These are phyloP conservation scores for Backusella circina DNA, from an alignment of 192 early-diverging fungal species.

Conservation along the genomic window DNA sequence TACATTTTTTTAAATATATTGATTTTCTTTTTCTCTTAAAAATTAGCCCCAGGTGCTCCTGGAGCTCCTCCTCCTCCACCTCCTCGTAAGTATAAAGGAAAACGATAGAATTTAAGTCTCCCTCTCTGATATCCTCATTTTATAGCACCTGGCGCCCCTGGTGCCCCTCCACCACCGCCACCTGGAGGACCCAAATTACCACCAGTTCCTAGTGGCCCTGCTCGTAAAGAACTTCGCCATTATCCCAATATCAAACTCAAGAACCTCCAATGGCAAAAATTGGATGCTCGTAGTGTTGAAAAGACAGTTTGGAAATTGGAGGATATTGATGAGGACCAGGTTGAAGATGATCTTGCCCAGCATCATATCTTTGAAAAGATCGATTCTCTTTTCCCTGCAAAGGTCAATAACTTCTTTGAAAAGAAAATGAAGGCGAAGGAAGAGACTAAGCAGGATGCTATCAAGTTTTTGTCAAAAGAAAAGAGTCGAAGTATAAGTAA, in stretches of 20 bases:
- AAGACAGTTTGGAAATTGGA: slow-evolving; percentile 29
- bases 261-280: slow-evolving; percentile 35
- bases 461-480: slow-evolving; percentile 64
- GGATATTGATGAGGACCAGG: slow-evolving; percentile 22
- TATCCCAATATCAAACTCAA: slow-evolving; percentile 31
- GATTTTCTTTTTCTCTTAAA: neutral
- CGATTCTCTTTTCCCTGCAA: slow-evolving; percentile 69
- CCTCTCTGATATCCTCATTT: neutral
- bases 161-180: slow-evolving; percentile 13
- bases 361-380: slow-evolving; percentile 58
- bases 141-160: slow-evolving; percentile 11
- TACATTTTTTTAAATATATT: neutral
- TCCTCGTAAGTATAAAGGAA: neutral
- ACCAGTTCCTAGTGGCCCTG: slow-evolving; percentile 3
- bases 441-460: slow-evolving; percentile 52
- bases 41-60: slow-evolving; percentile 3
- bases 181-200: slow-evolving; percentile 25
- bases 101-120: neutral
- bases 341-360: slow-evolving; percentile 25
- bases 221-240: slow-evolving; percentile 23
- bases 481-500: slow-evolving; percentile 57
- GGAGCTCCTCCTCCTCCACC: slow-evolving; percentile 10
- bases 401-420: slow-evolving; percentile 42
- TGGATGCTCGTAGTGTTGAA: slow-evolving; percentile 19
- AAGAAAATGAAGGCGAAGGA: slow-evolving; percentile 30